Evolutionary conservation across 2,329 filamentous ascomycete genomes (phyloP).

Genomic region (Penicillium olsonii): DNA sequence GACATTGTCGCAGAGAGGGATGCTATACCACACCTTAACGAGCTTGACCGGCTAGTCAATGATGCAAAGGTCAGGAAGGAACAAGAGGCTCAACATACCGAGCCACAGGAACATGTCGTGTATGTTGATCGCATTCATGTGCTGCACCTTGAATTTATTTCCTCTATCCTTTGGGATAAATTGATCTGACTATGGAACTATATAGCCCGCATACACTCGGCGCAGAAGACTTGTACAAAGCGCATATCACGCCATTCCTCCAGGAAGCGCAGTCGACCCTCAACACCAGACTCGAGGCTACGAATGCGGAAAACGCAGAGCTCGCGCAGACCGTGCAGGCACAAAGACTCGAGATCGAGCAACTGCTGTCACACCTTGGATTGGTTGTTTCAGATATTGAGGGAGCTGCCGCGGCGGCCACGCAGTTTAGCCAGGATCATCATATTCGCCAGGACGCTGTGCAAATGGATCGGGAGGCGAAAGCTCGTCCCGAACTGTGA

Average conservation of each 20-base stretch:
- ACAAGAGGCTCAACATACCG: slow-evolving; percentile 29
- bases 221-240: slow-evolving; percentile 57
- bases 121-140: too few relatives aligned
- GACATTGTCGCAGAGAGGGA: slow-evolving; percentile 58
- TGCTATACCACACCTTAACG: slow-evolving; percentile 60
- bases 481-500: slow-evolving; percentile 31
- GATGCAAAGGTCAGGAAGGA: slow-evolving; percentile 59
- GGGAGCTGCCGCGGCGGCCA: slow-evolving; percentile 47
- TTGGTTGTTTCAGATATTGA: slow-evolving; percentile 60
- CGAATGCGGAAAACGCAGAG: slow-evolving; percentile 56
- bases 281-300: slow-evolving; percentile 50
- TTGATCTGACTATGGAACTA: background rate
- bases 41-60: slow-evolving; percentile 60
- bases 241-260: slow-evolving; percentile 61
- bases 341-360: slow-evolving; percentile 60
- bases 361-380: slow-evolving; percentile 57
- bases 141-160: slow-evolving; percentile 1
- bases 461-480: slow-evolving; percentile 47
- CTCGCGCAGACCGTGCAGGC: slow-evolving; percentile 53
- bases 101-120: slow-evolving; percentile 44
- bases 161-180: too few relatives aligned
- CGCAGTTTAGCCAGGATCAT: slow-evolving; percentile 39
- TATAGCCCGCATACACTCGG: slow-evolving; percentile 60
- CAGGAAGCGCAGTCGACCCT: slow-evolving; percentile 53
- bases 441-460: slow-evolving; percentile 44